Percentiles rank a stretch among this genome's conserved stretches.
phyloP scores from a whole-genome alignment of 768 basidiomycete species.

The Mycena capillaripes region DNA sequence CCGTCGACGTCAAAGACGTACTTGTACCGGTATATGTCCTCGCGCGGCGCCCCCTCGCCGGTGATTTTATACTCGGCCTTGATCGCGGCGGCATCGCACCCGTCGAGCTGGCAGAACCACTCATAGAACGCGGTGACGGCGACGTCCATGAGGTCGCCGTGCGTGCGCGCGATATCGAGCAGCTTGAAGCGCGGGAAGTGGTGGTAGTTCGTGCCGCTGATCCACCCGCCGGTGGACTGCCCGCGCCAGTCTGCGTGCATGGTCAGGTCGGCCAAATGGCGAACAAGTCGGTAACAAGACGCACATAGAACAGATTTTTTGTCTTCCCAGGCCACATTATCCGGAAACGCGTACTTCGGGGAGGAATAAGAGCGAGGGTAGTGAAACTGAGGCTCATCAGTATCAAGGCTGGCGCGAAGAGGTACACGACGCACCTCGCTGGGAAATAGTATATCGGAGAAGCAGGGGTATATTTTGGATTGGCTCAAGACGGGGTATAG shows the following conservation, averaged over 20 bases:
- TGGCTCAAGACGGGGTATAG: constrained; percentile 35
- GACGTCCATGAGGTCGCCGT: constrained; percentile 26
- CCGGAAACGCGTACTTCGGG: constrained; percentile 28
- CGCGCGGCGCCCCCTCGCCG: constrained; percentile 7
- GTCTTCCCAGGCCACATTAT: constrained; percentile 26
- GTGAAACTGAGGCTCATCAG: constrained; percentile 9
- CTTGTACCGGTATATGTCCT: constrained; percentile 33
- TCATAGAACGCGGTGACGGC: constrained; percentile 25
- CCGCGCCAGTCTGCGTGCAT: constrained; percentile 30
- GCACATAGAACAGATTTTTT: constrained; percentile 28
- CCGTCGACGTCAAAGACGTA: constrained; percentile 35
- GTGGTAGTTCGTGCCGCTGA: constrained; percentile 35
- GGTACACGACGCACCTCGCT: constrained; percentile 15
- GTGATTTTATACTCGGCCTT: constrained; percentile 31
- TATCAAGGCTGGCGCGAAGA: background rate
- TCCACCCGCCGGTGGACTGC: constrained; percentile 34
- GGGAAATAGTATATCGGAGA: constrained; percentile 33
- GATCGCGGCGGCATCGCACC: constrained; percentile 30
- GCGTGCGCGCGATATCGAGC: constrained; percentile 31
- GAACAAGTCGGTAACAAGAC: background rate
- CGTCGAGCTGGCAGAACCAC: constrained; percentile 27
- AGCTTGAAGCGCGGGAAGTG: constrained; percentile 34
- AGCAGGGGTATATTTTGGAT: constrained; percentile 36
- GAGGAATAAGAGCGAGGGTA: constrained; percentile 15
- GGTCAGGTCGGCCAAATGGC: background rate